Percentiles rank a stretch among this genome's conserved stretches.
phyloP scores from a whole-genome alignment of 495 filamentous ascomycete genomes.

The Aspergillus hancockii region DNA sequence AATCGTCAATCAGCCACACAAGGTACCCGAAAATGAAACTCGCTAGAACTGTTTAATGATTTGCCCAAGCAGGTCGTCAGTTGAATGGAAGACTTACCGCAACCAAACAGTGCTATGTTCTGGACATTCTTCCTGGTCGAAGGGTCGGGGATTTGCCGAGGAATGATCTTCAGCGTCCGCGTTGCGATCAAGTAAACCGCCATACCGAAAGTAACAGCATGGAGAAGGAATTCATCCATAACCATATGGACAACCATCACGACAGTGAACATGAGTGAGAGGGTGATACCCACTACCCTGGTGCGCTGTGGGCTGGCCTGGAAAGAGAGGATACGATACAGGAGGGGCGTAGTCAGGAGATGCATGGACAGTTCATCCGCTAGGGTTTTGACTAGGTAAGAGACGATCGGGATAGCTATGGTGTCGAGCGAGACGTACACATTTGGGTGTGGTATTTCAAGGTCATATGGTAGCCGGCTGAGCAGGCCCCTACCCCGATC shows the following conservation, averaged over 20 bases:
- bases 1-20: conserved; percentile 29
- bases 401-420: background rate
- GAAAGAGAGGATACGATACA: conserved; percentile 53
- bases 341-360: conserved; percentile 48
- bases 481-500: conserved; percentile 57
- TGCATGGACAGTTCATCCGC: conserved; percentile 60
- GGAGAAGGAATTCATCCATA: conserved; percentile 39
- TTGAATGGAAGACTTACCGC: conserved; percentile 15
- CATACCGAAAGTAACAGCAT: conserved; percentile 20
- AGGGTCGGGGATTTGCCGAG: conserved; percentile 16
- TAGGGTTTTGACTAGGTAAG: background rate
- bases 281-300: conserved; percentile 28
- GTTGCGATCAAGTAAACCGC: conserved; percentile 26
- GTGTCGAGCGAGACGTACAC: conserved; percentile 29
- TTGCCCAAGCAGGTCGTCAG: conserved; percentile 6
- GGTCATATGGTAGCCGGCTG: conserved; percentile 51
- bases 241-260: conserved; percentile 48
- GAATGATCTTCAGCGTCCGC: conserved; percentile 33
- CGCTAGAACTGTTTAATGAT: conserved; percentile 9
- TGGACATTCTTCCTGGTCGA: conserved; percentile 15
- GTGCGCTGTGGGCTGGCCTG: conserved; percentile 29
- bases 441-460: conserved; percentile 58
- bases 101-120: conserved; percentile 21
- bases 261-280: conserved; percentile 27
- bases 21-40: conserved; percentile 28